These are phyloP conservation scores for Endotrypanum monterogeii DNA, from an alignment of 208 protist genomes.

Conservation along the genomic window DNA sequence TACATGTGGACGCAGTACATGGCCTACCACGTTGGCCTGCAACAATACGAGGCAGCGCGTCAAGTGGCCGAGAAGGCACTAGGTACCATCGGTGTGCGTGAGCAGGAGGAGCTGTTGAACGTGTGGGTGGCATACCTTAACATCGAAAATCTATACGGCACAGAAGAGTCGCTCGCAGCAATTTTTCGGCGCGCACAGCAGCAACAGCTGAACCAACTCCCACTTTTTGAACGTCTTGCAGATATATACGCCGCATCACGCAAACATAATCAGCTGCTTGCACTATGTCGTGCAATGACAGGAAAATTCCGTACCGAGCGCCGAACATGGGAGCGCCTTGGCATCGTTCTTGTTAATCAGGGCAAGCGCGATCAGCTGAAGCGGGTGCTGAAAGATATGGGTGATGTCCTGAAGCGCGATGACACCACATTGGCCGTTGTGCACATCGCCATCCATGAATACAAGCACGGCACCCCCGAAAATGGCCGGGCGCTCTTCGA, in stretches of 20 bases:
- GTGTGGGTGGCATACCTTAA: slow-evolving; percentile 95
- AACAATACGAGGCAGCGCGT: slow-evolving; percentile 89
- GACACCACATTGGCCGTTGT: slow-evolving; percentile 62
- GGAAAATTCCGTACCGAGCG: slow-evolving; percentile 76
- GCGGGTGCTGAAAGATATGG: slow-evolving; percentile 86
- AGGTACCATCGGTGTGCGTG: slow-evolving; percentile 80
- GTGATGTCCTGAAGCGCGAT: slow-evolving; percentile 54
- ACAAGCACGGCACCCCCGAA: slow-evolving; percentile 80
- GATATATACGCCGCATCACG: slow-evolving; percentile 83
- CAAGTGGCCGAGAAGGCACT: slow-evolving; percentile 92
- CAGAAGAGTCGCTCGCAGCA: slow-evolving; percentile 81
- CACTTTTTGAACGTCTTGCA: slow-evolving; percentile 81
- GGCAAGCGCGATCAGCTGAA: slow-evolving; percentile 87
- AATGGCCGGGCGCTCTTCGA: slow-evolving; percentile 91
- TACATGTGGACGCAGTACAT: slow-evolving; percentile 95
- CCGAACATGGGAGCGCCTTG: slow-evolving; percentile 82
- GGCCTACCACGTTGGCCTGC: slow-evolving; percentile 81
- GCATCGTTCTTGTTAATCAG: slow-evolving; percentile 71
- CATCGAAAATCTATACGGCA: slow-evolving; percentile 93
- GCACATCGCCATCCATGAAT: slow-evolving; percentile 84
- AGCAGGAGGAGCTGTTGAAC: slow-evolving; percentile 89
- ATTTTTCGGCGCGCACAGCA: slow-evolving; percentile 86
- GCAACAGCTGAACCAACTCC: slow-evolving; percentile 57
- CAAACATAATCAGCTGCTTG: slow-evolving; percentile 78
- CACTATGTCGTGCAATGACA: slow-evolving; percentile 84